Base-by-base conservation (phyloP, 805 yeast species). In the Metschnikowia noctiluminum region DNA sequence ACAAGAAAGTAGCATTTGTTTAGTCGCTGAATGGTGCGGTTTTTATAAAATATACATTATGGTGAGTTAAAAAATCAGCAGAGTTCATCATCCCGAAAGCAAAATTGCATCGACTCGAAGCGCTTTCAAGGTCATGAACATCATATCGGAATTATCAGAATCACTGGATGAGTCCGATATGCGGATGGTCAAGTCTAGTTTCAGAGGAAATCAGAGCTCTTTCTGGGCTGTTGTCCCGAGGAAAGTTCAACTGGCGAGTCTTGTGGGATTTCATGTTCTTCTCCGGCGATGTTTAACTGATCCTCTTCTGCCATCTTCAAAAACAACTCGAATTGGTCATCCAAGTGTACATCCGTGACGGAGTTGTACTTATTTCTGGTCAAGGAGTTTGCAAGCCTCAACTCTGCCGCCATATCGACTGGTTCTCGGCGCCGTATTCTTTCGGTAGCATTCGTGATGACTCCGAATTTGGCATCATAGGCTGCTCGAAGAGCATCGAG, bases 341-440 rank as follows among this genome's bases (percentile, higher is more conserved):
- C 78, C 27, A 73, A 50, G 44, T 72, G 73, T 32, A 72, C 62
- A 46, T 70, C 77, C 7, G 62, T 59, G 28, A 58, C 63, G 2
- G 66, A 57, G 45, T 58, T 63, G 52, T 66, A 67, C 54, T 60
- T 65, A 51, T 64, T 53, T 44, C 68, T 69, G 35, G 78, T 74
- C 50, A 79, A 60, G 6, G 73, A 65, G 53, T 77, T 74, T 47
- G 78, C 71, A 35, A 70, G 54, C 34, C 55, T 60, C 42, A 79
- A 61, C 42, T 73, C 76, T 21, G 64, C 65, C 10, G 70, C 67
- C 7, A 79, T 64, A 51, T 76, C 81, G 35, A 77, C 68, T 15
- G 62, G 62, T 34, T 68, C 69, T 30, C 73, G 73, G 32, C 53
- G 56, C 21, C 61, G 49, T 31, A 74, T 56, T 43, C 64, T 65